Evolutionary conservation across 192 early-diverging fungal species (phyloP).

Genomic region (Podila verticillata): DNA sequence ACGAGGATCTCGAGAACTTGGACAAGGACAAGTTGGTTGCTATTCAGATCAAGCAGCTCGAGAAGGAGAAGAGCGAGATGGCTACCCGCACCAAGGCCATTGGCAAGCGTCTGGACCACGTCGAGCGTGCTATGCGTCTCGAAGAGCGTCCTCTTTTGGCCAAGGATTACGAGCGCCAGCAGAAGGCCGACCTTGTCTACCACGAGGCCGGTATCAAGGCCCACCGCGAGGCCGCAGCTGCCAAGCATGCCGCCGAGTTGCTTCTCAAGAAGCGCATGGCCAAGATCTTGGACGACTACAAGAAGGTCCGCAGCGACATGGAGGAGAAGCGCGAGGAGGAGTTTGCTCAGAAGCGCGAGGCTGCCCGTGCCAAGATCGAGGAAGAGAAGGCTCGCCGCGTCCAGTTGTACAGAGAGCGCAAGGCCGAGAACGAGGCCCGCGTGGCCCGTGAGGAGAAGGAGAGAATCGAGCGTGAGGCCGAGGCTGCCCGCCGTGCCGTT

Average conservation of each 20-base stretch:
- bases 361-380: conserved; percentile 70
- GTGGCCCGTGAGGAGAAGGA: conserved; percentile 55
- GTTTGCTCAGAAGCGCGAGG: conserved; percentile 61
- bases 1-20: conserved; percentile 82
- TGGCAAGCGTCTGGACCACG: conserved; percentile 87
- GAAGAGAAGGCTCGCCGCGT: conserved; percentile 79
- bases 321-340: conserved; percentile 68
- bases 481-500: conserved; percentile 37
- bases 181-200: conserved; percentile 81
- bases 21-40: conserved; percentile 83
- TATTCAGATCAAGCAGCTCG: conserved; percentile 88
- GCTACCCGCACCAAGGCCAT: conserved; percentile 77
- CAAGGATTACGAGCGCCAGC: conserved; percentile 92
- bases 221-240: conserved; percentile 68
- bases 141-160: conserved; percentile 91
- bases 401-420: conserved; percentile 63
- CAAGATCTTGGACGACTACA: conserved; percentile 87
- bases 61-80: conserved; percentile 90
- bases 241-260: conserved; percentile 78
- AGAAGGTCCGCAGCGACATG: conserved; percentile 65
- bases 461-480: conserved; percentile 50
- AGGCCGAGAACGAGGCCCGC: conserved; percentile 58
- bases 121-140: conserved; percentile 92
- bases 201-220: conserved; percentile 80
- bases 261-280: conserved; percentile 80